These are phyloP conservation scores for Groenewaldozyma tartarivorans DNA, from an alignment of 805 yeast genomes.

Conservation along the genomic window DNA sequence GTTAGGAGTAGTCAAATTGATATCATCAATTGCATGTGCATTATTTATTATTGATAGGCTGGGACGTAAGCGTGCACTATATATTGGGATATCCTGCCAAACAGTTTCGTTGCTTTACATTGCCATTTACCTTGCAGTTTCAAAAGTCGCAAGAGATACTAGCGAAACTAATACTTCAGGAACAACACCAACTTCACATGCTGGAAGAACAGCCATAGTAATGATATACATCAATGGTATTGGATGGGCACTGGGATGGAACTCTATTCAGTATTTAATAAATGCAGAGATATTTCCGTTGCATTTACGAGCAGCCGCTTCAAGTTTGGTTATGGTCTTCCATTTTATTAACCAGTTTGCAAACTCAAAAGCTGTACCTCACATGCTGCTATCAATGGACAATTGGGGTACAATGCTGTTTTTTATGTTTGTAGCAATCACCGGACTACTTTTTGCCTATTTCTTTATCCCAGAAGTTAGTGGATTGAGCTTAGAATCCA, in stretches of 20 bases:
- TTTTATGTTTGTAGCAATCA: constrained; percentile 34
- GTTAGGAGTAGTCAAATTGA: constrained; percentile 38
- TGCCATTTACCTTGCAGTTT: constrained; percentile 37
- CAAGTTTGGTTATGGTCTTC: constrained; percentile 43
- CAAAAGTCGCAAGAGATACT: constrained; percentile 24
- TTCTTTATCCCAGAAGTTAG: constrained; percentile 36
- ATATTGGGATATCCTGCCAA: constrained; percentile 41
- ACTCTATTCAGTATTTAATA: constrained; percentile 44
- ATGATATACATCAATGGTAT: constrained; percentile 41
- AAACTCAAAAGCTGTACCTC: constrained; percentile 46
- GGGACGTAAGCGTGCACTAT: constrained; percentile 32
- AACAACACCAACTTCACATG: constrained; percentile 20
- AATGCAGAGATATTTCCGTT: constrained; percentile 49
- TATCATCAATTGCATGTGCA: constrained; percentile 15
- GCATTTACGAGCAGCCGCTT: constrained; percentile 40
- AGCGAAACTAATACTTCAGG: background rate
- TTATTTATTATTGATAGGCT: constrained; percentile 19
- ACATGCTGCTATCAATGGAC: constrained; percentile 38
- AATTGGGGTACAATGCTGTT: constrained; percentile 44
- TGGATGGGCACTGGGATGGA: constrained; percentile 55
- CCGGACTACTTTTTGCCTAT: constrained; percentile 37
- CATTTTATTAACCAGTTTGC: constrained; percentile 52
- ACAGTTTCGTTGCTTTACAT: constrained; percentile 35
- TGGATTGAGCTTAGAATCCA: constrained; percentile 38
- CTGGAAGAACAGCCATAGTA: constrained; percentile 33